Conservation (phyloP, 2,329 filamentous ascomycete species). For the Dryadomyces quercivorus region DNA sequence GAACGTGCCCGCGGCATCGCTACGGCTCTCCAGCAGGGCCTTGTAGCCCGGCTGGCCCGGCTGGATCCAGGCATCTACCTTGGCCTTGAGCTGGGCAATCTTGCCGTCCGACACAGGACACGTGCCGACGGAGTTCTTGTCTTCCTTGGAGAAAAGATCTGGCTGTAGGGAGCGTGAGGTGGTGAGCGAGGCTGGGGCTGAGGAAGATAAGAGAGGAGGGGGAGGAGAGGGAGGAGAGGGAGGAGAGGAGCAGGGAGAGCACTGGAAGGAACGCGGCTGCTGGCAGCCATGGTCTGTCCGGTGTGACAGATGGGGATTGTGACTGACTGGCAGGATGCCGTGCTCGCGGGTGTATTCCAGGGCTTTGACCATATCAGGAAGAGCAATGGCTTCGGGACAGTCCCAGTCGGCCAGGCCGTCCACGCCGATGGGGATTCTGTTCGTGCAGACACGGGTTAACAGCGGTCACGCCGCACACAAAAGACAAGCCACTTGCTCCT, state of each 20-base stretch:
- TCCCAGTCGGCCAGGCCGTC: conserved; percentile 78
- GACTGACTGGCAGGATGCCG: conserved; percentile 51
- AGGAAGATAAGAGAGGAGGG: not conserved
- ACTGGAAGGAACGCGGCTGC: not conserved
- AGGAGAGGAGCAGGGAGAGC: not conserved
- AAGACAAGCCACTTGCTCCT: conserved; percentile 37
- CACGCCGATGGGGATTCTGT: conserved; percentile 37
- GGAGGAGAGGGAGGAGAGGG: not conserved
- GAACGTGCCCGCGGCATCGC: not conserved
- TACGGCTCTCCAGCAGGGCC: not conserved
- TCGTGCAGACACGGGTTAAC: not conserved
- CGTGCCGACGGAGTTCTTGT: conserved; percentile 47
- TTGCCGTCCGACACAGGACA: conserved; percentile 37
- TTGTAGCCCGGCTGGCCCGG: conserved; percentile 30
- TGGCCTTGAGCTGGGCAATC: conserved; percentile 32
- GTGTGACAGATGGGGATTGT: conserved; percentile 11
- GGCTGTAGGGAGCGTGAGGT: conserved; percentile 22
- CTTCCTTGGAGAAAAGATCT: conserved; percentile 43
- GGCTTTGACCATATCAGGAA: conserved; percentile 53
- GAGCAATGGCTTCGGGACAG: conserved; percentile 65
- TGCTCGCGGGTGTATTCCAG: conserved; percentile 58
- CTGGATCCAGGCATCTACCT: conserved; percentile 34
- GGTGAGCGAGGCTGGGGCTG: conserved; percentile 5
- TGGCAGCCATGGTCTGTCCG: conserved; percentile 17
- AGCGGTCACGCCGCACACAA: not conserved